Evolutionary conservation across 768 basidiomycete species (phyloP).

Genomic region (Tephrocybe rancida): DNA sequence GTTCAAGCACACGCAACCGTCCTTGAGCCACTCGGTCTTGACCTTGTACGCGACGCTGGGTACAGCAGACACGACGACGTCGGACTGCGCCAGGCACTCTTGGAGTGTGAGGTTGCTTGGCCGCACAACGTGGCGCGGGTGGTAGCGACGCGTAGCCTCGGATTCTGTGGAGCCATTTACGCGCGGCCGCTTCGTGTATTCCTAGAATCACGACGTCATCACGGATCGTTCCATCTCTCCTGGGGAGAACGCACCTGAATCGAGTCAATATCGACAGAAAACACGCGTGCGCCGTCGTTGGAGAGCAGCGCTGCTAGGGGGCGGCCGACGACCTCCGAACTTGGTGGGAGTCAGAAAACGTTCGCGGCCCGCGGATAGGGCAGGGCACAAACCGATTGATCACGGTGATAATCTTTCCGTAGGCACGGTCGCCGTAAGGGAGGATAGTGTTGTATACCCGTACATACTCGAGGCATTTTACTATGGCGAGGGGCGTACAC

Average conservation of each 20-base stretch:
- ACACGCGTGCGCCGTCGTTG: constrained; percentile 95
- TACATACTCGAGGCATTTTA: constrained; percentile 89
- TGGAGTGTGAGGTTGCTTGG: constrained; percentile 69
- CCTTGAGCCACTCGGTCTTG: constrained; percentile 86
- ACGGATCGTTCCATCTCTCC: neutral
- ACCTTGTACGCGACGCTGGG: constrained; percentile 86
- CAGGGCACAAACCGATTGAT: constrained; percentile 76
- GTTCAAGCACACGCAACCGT: constrained; percentile 92
- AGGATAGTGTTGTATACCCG: constrained; percentile 94
- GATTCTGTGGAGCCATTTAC: constrained; percentile 34
- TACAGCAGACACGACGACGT: constrained; percentile 95
- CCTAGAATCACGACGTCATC: constrained; percentile 34
- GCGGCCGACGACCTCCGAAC: constrained; percentile 96
- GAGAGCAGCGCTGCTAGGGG: constrained; percentile 94
- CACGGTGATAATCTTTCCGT: constrained; percentile 90
- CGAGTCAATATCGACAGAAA: constrained; percentile 94
- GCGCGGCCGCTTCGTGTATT: constrained; percentile 91
- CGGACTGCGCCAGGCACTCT: constrained; percentile 82
- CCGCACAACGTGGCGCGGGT: constrained; percentile 83
- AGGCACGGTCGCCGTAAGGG: constrained; percentile 93
- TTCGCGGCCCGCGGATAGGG: neutral
- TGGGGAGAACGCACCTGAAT: constrained; percentile 60
- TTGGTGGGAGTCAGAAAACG: constrained; percentile 27
- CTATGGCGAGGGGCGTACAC: constrained; percentile 95
- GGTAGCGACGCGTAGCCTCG: constrained; percentile 55